Conservation (phyloP, 1,284 basidiomycete genomes). For the Apiotrichum montevideense region DNA sequence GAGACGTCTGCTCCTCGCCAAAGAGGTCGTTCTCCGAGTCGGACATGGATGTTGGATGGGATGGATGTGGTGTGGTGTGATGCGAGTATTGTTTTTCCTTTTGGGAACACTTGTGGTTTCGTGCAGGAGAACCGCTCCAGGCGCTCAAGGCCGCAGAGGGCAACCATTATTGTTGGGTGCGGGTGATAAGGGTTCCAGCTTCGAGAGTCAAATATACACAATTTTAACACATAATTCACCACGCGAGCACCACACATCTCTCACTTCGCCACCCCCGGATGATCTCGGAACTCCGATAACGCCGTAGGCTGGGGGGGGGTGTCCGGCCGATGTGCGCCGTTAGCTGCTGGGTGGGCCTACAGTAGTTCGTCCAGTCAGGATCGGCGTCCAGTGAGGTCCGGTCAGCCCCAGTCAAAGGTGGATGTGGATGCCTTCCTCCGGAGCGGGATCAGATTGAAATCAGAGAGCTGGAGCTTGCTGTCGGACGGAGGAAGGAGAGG, state of each 20-base stretch:
- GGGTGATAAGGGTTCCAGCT: too few species aligned
- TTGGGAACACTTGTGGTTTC: too few species aligned
- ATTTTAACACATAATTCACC: too few species aligned
- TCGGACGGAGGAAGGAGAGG: too few species aligned
- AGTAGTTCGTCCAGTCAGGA: neutral
- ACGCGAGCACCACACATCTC: too few species aligned
- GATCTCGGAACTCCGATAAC: conserved; percentile 1
- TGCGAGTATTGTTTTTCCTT: neutral
- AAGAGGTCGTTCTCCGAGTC: conserved; percentile 38
- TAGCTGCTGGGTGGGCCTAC: too few species aligned
- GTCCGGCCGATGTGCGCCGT: neutral
- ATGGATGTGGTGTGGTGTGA: neutral
- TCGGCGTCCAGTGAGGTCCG: neutral
- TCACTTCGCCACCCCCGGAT: neutral
- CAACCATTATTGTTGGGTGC: neutral
- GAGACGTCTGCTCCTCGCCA: conserved; percentile 14
- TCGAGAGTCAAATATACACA: too few species aligned
- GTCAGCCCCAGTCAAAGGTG: too few species aligned
- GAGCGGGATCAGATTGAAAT: neutral
- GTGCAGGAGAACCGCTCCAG: too few species aligned
- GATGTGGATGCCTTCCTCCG: neutral
- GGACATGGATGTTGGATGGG: neutral
- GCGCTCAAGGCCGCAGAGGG: too few species aligned
- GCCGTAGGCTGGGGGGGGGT: neutral
- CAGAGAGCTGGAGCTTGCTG: neutral